phyloP scores from a whole-genome alignment of 2,329 filamentous ascomycete species.

The Diatrype stigma region DNA sequence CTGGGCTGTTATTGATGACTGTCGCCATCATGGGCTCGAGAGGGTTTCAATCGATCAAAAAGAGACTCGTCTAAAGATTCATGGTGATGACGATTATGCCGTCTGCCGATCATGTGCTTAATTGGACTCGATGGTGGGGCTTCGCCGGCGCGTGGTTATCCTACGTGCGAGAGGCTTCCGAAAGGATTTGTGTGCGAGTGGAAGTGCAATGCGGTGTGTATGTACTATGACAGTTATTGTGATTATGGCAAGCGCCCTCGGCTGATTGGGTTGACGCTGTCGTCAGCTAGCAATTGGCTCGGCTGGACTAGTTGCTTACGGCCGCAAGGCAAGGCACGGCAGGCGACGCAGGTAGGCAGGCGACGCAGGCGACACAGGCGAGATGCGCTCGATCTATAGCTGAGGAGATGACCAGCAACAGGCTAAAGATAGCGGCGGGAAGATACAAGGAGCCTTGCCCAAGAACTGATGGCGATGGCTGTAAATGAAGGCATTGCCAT shows the following conservation, averaged over 20 bases:
- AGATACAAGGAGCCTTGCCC: background rate
- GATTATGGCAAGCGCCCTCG: background rate
- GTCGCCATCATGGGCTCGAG: conserved; percentile 39
- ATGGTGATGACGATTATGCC: conserved; percentile 22
- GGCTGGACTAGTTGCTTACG: background rate
- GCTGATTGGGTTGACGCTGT: background rate
- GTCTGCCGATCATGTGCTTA: no score
- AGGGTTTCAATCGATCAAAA: conserved; percentile 3
- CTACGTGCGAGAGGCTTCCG: background rate
- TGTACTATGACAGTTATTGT: no score
- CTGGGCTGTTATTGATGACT: conserved; percentile 33
- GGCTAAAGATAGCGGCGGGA: background rate
- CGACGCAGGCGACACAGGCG: background rate
- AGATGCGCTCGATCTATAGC: background rate
- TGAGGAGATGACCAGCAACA: no score
- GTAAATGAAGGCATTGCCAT: background rate
- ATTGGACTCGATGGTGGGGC: background rate
- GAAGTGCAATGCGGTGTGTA: no score
- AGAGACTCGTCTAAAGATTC: background rate
- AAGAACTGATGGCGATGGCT: background rate
- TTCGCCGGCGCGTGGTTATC: background rate
- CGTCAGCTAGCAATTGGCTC: background rate
- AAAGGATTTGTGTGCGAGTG: no score
- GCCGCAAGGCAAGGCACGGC: background rate
- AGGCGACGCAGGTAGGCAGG: no score